Evolutionary conservation across 495 filamentous ascomycete genomes (phyloP), one percentile per base, ranked within the genome.

Genomic region (Hapsidospora chrysogenum): DNA sequence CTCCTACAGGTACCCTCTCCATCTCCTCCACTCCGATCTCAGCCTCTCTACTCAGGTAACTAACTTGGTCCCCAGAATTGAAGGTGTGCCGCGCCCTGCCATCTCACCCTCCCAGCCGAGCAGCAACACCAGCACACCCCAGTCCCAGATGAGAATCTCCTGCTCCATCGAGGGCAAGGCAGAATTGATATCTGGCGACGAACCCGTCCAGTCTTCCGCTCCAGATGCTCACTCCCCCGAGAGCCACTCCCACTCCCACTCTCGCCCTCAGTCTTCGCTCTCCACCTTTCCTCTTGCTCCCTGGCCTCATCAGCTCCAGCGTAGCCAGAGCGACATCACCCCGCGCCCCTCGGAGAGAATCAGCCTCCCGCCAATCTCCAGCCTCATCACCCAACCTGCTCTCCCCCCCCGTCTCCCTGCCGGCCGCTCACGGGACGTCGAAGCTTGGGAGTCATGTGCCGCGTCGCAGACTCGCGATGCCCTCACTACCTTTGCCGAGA

Each of bases 101-200:
- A 9, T n/a, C 36, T 37, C 4, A 31, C 28, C 4, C 21, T n/a
- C 15, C 7, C 23, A 21, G 20, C 35, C 3, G 25, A 64, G 61
- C 4, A 36, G 46, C 17, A 33, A 51, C 28, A 37, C 49, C 9
- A 47, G 51, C 1, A 45, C 39, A 3, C 50, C 51, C 20, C 49
- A 52, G 11, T 56, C 59, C 10, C 56, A 54, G 21, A 54, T 80
- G 20, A 61, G 74, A 29, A 48, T 93, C 33, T 85, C 81, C 1
- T 56, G 82, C 40, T 85, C 80, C 14, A 64, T 79, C 32, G 83
- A 92, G 37, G 86, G 86, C 35, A 81, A 80, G 47, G 86, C 85
- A 2, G 75, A 83, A 54, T 62, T 95, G 21, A 64, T 79, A 7
- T 70, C 76, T 29, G n/a, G n/a, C n/a, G n/a, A n/a, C n/a, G n/a